A percentile compares a stretch with the other conserved stretches of the same genome.
phyloP scores from a whole-genome alignment of 78 protist genomes.

The Guillardia theta region DNA sequence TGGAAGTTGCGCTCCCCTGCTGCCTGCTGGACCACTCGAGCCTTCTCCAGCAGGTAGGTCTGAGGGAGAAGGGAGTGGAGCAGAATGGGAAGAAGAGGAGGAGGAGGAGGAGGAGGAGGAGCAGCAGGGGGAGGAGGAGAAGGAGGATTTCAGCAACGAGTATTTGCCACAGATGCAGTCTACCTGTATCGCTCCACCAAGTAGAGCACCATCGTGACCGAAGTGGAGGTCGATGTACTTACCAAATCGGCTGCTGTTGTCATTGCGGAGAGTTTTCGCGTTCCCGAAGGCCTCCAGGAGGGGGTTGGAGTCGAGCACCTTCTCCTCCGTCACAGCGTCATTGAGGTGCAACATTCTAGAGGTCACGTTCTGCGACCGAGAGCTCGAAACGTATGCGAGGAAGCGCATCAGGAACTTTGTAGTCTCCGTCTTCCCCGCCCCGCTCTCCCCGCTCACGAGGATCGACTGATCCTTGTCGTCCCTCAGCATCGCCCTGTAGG shows the following conservation, averaged over 20 bases:
- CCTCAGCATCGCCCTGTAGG: conserved; percentile 45
- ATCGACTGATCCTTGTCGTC: conserved; percentile 46
- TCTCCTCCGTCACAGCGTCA: neutral
- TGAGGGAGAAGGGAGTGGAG: neutral
- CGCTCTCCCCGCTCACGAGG: conserved; percentile 68
- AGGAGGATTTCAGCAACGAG: too few species aligned
- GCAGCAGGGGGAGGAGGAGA: neutral
- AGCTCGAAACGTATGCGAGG: neutral
- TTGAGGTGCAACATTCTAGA: neutral
- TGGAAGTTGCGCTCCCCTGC: conserved; percentile 48
- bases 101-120: neutral
- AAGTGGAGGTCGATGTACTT: conserved; percentile 1
- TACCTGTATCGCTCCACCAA: neutral
- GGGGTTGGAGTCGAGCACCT: conserved; percentile 77
- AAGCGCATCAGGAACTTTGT: conserved; percentile 57
- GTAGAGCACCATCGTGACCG: neutral
- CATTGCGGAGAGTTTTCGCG: conserved; percentile 89
- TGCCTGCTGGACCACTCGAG: conserved; percentile 9
- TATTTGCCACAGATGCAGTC: too few species aligned
- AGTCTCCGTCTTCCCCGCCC: conserved; percentile 81
- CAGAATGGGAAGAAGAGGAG: neutral
- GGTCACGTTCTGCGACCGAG: neutral
- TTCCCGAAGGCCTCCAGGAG: conserved; percentile 83
- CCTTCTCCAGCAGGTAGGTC: conserved; percentile 47
- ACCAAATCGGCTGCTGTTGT: conserved; percentile 51